Base-by-base conservation (phyloP, 2,329 filamentous ascomycete species). In the Colletotrichum navitas region DNA sequence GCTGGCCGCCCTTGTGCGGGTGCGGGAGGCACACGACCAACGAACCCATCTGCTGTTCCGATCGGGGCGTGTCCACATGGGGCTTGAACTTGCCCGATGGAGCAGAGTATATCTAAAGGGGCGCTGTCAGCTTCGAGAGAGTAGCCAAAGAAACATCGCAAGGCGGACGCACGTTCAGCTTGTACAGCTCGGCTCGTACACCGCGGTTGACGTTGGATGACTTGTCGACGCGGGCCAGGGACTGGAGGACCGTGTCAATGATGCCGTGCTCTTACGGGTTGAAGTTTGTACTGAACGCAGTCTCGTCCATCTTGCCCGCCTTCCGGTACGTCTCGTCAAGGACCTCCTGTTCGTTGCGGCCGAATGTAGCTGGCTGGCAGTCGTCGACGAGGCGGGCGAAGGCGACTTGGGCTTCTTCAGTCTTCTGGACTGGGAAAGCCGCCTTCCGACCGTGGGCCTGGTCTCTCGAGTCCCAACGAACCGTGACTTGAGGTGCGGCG, bases 181-280 rank as follows among this genome's bases (percentile, higher is more conserved):
- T 89, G 88, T 88, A 89, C 2, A 90, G 78, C 77, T 90, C 86
- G 0, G 87, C 87, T 8, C 77, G 78, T 1, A 90, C 77, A 8
- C 81, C 81, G 0, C 79, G 75, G 3, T 73, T 79, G 0, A 81
- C 80, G 1, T 63, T 16, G 11, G 71, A 66, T 14, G 34, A 4
- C 8, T 26, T 18, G 45, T 74, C 32, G 52, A 54, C 76, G 0
- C 77, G 80, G 14, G 87, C 75, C 1, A 90, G 79, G 1, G 81
- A 71, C 66, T 88, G 84, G 2, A 82, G 82, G 21, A 89, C 76
- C 0, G 79, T 78, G 65, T 88, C 83, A 4, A 90, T 74, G 29
- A 91, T 87, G 0, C 87, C 86, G 12, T 81, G 75, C 16, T 84
- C 79, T 5, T 87, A 85, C 0, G 87, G 88, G 66, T 83, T 82